Conservation (phyloP, 352 stramenopile species). For the Globisporangium echinulatum region DNA sequence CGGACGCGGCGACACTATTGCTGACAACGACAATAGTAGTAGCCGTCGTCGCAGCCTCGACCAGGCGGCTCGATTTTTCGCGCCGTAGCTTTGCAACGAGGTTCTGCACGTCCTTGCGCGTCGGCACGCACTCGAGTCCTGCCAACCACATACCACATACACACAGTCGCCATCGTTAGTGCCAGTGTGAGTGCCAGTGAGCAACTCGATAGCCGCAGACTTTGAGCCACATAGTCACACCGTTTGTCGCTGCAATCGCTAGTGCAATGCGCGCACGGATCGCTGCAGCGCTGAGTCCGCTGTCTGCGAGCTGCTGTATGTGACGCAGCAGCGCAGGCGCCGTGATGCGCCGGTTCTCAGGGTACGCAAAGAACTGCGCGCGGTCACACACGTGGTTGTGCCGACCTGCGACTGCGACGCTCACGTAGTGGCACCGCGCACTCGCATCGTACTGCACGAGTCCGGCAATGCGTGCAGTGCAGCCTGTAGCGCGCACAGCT, state of each 20-base stretch:
- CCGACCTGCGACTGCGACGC: not conserved
- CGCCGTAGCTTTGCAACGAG: not conserved
- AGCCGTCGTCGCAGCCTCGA: no score
- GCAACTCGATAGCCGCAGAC: no score
- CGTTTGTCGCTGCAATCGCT: not conserved
- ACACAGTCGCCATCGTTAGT: no score
- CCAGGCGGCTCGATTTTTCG: not conserved
- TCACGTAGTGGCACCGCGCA: conserved; percentile 1
- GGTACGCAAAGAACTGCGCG: conserved; percentile 3
- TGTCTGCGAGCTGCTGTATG: not conserved
- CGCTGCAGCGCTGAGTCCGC: not conserved
- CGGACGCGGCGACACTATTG: no score
- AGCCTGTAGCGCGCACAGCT: not conserved
- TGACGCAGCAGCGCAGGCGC: not conserved
- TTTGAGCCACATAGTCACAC: not conserved
- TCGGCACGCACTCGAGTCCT: conserved; percentile 1
- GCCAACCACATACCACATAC: no score
- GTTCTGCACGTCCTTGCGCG: conserved; percentile 1
- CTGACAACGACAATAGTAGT: no score
- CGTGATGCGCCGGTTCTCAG: conserved; percentile 4
- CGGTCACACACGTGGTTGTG: conserved; percentile 6
- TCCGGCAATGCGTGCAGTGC: not conserved
- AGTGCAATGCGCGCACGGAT: not conserved
- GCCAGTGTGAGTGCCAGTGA: no score
- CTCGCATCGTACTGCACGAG: not conserved